A percentile compares a stretch with the other conserved stretches of the same genome.
Conservation (phyloP, 2,329 filamentous ascomycete genomes). For the Raffaelea deltoideospora region DNA sequence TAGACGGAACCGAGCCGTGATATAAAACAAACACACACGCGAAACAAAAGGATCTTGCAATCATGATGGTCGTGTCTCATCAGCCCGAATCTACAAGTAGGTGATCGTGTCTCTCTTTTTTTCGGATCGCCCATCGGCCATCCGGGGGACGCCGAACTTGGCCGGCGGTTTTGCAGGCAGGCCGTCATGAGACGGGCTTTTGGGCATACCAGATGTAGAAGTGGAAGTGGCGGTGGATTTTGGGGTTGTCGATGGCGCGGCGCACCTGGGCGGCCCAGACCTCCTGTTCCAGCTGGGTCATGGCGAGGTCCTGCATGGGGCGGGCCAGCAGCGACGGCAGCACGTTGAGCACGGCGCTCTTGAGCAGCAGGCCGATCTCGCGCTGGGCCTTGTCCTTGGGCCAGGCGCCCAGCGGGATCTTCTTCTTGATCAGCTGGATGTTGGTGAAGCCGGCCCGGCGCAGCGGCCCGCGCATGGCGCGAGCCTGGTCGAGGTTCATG, state of each 20-base stretch:
- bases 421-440: constrained; percentile 22
- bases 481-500: constrained; percentile 17
- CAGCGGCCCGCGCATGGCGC: constrained; percentile 18
- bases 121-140: too few species aligned
- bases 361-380: constrained; percentile 24
- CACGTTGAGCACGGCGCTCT: constrained; percentile 19
- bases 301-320: constrained; percentile 19
- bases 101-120: too few species aligned
- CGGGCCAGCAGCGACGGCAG: constrained; percentile 21
- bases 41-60: too few species aligned
- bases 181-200: constrained; percentile 15
- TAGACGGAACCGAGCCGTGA: too few species aligned
- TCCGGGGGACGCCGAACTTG: too few species aligned
- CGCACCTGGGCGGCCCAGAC: constrained; percentile 17
- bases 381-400: constrained; percentile 21
- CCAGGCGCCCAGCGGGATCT: constrained; percentile 30
- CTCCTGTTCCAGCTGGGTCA: constrained; percentile 16
- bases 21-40: too few species aligned
- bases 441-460: constrained; percentile 26
- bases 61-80: too few species aligned
- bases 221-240: constrained; percentile 23
- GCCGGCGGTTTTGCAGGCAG: too few species aligned
- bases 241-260: constrained; percentile 18
- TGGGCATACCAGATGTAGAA: constrained; percentile 24
- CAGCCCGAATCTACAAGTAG: too few species aligned